These are phyloP conservation scores for Cenchrus purpureus DNA, from an alignment of 176 grass and related monocot species.

Conservation along the genomic window DNA sequence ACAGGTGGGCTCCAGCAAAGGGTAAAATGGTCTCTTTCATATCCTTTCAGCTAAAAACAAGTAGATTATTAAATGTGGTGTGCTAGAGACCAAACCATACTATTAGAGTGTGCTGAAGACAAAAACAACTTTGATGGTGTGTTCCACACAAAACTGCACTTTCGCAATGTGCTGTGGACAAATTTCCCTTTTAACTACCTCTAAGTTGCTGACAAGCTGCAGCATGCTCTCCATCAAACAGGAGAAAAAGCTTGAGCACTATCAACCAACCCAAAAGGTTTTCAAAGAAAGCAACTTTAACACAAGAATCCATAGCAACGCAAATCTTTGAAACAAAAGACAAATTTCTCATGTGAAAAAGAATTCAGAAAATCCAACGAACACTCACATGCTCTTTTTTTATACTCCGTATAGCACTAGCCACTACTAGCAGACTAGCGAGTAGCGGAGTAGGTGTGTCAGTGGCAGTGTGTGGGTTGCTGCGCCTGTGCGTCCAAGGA, in stretches of 20 bases:
- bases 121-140: too few relatives aligned
- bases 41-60: too few relatives aligned
- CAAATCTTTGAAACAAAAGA: not conserved
- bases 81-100: too few relatives aligned
- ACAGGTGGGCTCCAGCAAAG: too few relatives aligned
- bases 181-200: too few relatives aligned
- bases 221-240: not conserved
- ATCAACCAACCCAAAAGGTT: not conserved
- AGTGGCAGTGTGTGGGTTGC: not conserved
- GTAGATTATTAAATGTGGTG: too few relatives aligned
- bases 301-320: not conserved
- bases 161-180: too few relatives aligned
- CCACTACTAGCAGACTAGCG: not conserved
- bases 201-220: not conserved
- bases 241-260: not conserved
- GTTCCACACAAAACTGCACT: too few relatives aligned
- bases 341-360: not conserved
- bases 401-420: not conserved
- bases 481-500: not conserved
- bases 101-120: too few relatives aligned
- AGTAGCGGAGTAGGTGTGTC: not conserved
- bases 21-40: too few relatives aligned
- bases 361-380: conserved; percentile 30
- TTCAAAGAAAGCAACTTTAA: not conserved
- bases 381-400: conserved; percentile 35